Evolutionary conservation across 768 basidiomycete species (phyloP), one percentile per base, ranked within the genome.

Genomic region (Lactarius quietus): DNA sequence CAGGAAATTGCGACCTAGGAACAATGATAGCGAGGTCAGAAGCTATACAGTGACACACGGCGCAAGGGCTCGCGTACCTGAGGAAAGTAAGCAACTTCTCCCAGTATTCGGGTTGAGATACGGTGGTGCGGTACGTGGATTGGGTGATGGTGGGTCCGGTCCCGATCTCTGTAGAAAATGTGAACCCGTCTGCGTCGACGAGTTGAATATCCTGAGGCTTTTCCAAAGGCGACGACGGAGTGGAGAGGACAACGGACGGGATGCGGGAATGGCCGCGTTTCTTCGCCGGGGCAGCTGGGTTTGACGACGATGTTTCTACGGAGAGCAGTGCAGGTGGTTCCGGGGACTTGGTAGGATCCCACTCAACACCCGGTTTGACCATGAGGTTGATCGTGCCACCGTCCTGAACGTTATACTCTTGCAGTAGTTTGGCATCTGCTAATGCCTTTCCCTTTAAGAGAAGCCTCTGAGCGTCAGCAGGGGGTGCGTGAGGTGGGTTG

Each of bases 401-500:
- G 73, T 88, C 84, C 71, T 87, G 84, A 72, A 95, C 81, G 72
- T 79, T 84, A 79, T 98, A 99, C 74, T 98, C 97, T 73, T 90
- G 89, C 45, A 98, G 78, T 12, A 99, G 84, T 74, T 95, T 96
- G 29, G 78, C 78, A 79, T 98, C 96, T 18, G 86, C 87, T 68
- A 98, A 84, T 0, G 90, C 94, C 75, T 99, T 99, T 63, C 97
- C 97, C 77, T 95, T 98, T 60, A 97, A 81, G 14, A 99, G 80
- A 18, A 98, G 84, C 3, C 97, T 82, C 75, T 97, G 95, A 35
- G 83, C 81, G 73, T 93, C 88, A 53, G 87, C 84, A 10, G 89
- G 84, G 0, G 95, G 95, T 0, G 92, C 92, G 57, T 78, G 33
- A 86, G 78, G 69, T 87, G 79, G 1, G 84, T 73, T 17, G 88